Evolutionary conservation across 139 green algal species (phyloP), one percentile per base, ranked within the genome.

Genomic region (Chlorella vulgaris): DNA sequence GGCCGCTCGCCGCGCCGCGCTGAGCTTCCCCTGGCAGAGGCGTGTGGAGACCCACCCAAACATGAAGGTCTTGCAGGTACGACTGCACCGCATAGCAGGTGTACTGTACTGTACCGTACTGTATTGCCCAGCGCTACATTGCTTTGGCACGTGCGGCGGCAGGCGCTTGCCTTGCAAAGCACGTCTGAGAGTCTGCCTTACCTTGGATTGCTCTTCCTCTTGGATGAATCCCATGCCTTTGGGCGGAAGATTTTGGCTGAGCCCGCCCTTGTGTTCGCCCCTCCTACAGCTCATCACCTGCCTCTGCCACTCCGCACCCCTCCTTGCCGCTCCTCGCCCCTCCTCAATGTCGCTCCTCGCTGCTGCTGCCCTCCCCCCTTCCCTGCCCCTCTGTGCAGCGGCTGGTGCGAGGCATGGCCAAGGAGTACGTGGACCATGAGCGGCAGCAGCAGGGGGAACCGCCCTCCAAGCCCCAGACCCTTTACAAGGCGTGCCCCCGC

Each of bases 381-480:
- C 10, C 33, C 29, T 22, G 22, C 43, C 0, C 13, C 3, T 7
- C 22, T 7, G n/a, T n/a, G 36, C 73, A 79, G 73, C 67, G 68
- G 38, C 26, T 79, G 36, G 35, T 24, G 0, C 73, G 73, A 1
- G 51, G 18, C 51, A 79, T 79, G 73, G 50, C 68, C 35, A 79
- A 79, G 36, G 73, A 79, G 6, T 79, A 67, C 31, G 58, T 79
- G 5, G 73, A 79, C 53, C 51, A 68, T 53, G 73, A 79, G 51
- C 73, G 73, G 53, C 51, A 51, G 53, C 43, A 63, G 35, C 47
- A 35, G 7, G 53, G 53, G 24, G 24, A 69, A 53, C 7, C 24
- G 35, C 73, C 73, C 24, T 26, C 35, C 73, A 51, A 15, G 10
- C 5, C 35, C 7, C 53, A 51, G 19, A 5, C 26, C 5, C 36